phyloP scores from a whole-genome alignment of 1,284 basidiomycete genomes.

The Irpex rosettiformis region DNA sequence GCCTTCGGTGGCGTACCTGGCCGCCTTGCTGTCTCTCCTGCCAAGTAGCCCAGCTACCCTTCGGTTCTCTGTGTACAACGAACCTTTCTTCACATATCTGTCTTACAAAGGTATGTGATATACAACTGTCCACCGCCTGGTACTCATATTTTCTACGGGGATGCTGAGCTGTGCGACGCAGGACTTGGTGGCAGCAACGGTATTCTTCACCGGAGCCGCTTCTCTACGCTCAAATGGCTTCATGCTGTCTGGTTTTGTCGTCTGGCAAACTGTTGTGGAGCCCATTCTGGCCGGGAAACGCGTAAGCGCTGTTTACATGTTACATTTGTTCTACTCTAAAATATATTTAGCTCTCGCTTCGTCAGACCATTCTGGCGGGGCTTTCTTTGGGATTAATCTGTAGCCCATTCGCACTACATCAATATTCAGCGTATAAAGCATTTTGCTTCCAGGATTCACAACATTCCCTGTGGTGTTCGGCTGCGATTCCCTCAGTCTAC shows the following conservation, averaged over 20 bases:
- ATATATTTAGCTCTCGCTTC: conserved; percentile 33
- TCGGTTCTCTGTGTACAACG: conserved; percentile 72
- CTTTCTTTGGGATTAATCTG: conserved; percentile 45
- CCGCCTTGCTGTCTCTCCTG: conserved; percentile 70
- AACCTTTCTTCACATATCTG: conserved; percentile 81
- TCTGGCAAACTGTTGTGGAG: conserved; percentile 63
- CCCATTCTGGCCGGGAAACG: conserved; percentile 40
- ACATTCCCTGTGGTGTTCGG: conserved; percentile 60
- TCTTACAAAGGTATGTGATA: conserved; percentile 64
- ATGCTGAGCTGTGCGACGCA: conserved; percentile 56
- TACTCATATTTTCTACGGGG: conserved; percentile 37
- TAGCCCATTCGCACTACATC: conserved; percentile 70
- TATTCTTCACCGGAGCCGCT: conserved; percentile 65
- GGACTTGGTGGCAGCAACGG: conserved; percentile 50
- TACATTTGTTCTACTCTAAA: conserved; percentile 12
- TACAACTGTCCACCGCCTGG: background rate
- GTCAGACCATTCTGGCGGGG: conserved; percentile 31
- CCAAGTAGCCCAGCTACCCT: conserved; percentile 79
- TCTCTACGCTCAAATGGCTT: conserved; percentile 82
- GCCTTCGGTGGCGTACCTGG: conserved; percentile 54
- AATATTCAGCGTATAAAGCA: conserved; percentile 56
- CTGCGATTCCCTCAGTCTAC: conserved; percentile 69
- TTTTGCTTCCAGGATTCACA: conserved; percentile 50
- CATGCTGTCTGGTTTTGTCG: conserved; percentile 69
- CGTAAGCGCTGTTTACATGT: conserved; percentile 26